phyloP scores from a whole-genome alignment of 2,329 filamentous ascomycete species.

The Diaporthe amygdali region DNA sequence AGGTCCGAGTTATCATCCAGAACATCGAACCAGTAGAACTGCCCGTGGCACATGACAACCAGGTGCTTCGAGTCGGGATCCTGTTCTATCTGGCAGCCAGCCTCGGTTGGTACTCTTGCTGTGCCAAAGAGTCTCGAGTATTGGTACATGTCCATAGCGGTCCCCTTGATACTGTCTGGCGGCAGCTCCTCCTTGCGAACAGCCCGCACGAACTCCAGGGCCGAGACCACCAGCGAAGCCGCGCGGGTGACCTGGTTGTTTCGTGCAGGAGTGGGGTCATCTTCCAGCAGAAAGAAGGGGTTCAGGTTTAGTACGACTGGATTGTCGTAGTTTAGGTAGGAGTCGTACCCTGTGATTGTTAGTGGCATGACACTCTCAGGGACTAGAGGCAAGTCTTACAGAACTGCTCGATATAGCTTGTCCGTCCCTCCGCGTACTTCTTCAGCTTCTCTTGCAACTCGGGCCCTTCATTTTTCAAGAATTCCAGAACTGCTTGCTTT shows the following conservation, averaged over 20 bases:
- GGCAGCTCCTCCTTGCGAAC: conserved; percentile 92
- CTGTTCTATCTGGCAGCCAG: conserved; percentile 95
- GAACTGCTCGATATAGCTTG: conserved; percentile 98
- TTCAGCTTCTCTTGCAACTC: conserved; percentile 88
- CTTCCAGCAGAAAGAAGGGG: conserved; percentile 95
- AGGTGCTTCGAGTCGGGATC: conserved; percentile 93
- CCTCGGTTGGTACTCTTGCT: conserved; percentile 89
- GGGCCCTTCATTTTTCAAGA: conserved; percentile 80
- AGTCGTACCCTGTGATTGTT: conserved; percentile 78
- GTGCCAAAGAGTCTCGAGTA: conserved; percentile 96
- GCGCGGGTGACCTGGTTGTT: conserved; percentile 97
- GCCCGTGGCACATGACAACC: conserved; percentile 90
- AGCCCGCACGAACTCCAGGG: conserved; percentile 89
- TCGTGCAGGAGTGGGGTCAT: conserved; percentile 93
- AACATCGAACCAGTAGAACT: conserved; percentile 99
- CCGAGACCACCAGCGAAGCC: conserved; percentile 88
- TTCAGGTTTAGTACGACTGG: conserved; percentile 97
- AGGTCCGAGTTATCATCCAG: conserved; percentile 92
- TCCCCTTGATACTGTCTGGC: conserved; percentile 83
- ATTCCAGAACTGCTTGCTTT: conserved; percentile 79
- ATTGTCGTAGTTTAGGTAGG: conserved; percentile 97
- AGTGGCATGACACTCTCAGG: conserved; percentile 28
- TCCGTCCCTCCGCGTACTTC: conserved; percentile 86
- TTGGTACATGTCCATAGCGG: conserved; percentile 96
- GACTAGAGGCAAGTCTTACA: conserved; percentile 64